Evolutionary conservation across 768 basidiomycete species (phyloP), one percentile per base, ranked within the genome.

Genomic region (Suillus discolor): DNA sequence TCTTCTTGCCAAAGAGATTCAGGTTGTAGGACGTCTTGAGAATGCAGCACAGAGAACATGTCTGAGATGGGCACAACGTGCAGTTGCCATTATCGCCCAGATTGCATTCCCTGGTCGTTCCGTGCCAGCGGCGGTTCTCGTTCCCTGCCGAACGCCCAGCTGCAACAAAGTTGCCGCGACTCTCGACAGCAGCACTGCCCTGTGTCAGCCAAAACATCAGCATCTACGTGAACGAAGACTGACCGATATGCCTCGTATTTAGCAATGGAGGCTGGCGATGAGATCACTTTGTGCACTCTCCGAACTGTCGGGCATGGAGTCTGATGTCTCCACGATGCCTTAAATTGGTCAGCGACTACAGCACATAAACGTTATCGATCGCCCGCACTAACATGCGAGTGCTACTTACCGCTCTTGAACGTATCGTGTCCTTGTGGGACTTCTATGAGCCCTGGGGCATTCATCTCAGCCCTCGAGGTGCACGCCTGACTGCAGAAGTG

Each of bases 41-140:
- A 70, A 91, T 90, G 57, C 78, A 82, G 68, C 89, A 91, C 51
- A 91, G 77, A 1, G 87, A 84, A 68, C 89, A 91, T 16, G 80
- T 83, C 1, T 79, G 54, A 11, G 86, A 84, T n/a, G 82, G 71
- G 72, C 89, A 91, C 28, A 72, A 65, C 55, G 78, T 78, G 2
- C 82, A 79, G 44, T 86, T 81, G 7, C 89, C 88, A 36, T 82
- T 84, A 71, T 90, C 88, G 9, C 89, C 89, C 2, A 91, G 73
- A 54, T 81, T 85, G 74, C 90, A 91, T 57, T 85, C 81, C 20
- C 90, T 80, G 42, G 83, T 82, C 13, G 90, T 91, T 23, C 90
- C 90, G 72, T 91, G 90, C 89, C 89, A 91, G 25, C 90, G 84
- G 38, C 89, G 85, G 68, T 89, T 89, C 74, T 90, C 89, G 68